Base-by-base conservation (phyloP, 2,329 filamentous ascomycete species). In the Colletotrichum godetiae region DNA sequence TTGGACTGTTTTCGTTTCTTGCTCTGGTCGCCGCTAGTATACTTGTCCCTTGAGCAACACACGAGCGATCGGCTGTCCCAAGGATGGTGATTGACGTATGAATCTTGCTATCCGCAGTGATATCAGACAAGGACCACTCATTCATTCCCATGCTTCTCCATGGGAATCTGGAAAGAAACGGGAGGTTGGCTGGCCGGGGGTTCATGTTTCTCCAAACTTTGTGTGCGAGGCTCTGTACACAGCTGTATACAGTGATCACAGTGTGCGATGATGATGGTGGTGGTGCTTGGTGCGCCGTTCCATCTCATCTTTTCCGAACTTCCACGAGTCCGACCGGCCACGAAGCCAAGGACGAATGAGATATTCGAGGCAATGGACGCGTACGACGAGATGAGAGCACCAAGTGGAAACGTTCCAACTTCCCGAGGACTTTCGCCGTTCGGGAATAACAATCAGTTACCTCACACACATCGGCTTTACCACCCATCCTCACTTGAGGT, bases 291-390 rank as follows among this genome's bases (percentile, higher is more conserved):
- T 15, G 31, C 27, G 57, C 35, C 56, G 58, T 73, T 46, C 62
- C 62, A 42, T 65, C 62, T 57, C 31, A 46, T 37, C 49, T 24
- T 57, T 42, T 4, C 37, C 11, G 27, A 33, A 35, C 10, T 65
- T 61, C 60, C 64, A 46, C 35, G 37, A 57, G 67, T 57, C 71
- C 49, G 67, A 66, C 60, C 67, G 35, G 29, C 46, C 46, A 70
- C 60, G 31, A n/a, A 42, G 56, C 35, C 49, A 57, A 73, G 70
- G 67, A n/a, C 70, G 67, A 65, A 70, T 70, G 55, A 57, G 70
- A 70, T 55, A 56, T 27, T 31, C n/a, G 31, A 42, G 42, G 58
- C 60, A 35, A 35, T 60, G 71, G 60, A 70, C 60, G 67, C 71
- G 71, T 73, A 73, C 35, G 31, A 60, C 52, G 33, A 42, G 10